These are phyloP conservation scores for Plantago elongata DNA, from an alignment of 257 asterid species.

Conservation along the genomic window DNA sequence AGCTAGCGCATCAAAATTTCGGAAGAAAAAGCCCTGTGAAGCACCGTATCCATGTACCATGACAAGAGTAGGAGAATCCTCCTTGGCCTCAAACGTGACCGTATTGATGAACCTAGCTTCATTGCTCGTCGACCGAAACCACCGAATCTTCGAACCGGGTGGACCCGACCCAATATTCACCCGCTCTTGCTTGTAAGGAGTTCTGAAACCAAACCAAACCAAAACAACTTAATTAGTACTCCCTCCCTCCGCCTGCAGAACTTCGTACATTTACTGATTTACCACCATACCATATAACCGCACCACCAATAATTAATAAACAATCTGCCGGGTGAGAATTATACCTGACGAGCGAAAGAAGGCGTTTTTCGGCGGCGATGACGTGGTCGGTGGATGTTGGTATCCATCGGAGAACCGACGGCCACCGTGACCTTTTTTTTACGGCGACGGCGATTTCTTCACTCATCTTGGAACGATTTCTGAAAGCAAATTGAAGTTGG, in stretches of 20 bases:
- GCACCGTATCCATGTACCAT: constrained; percentile 99
- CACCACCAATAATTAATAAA: too few species aligned
- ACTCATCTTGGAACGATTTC: constrained; percentile 28
- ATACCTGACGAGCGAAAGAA: constrained; percentile 66
- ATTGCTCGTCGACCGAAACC: constrained; percentile 82
- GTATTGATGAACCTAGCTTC: constrained; percentile 86
- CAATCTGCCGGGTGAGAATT: too few species aligned
- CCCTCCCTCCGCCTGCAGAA: too few species aligned
- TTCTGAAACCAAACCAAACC: constrained; percentile 34
- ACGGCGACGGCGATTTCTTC: constrained; percentile 31
- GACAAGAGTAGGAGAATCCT: constrained; percentile 86
- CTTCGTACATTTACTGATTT: too few species aligned
- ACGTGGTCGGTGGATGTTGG: constrained; percentile 22
- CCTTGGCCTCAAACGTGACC: constrained; percentile 77
- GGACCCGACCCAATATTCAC: constrained; percentile 91
- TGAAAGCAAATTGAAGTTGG: background rate
- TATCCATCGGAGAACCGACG: constrained; percentile 68
- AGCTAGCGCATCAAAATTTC: constrained; percentile 85
- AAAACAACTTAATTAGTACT: too few species aligned
- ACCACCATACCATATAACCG: too few species aligned
- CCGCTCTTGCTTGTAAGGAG: constrained; percentile 68
- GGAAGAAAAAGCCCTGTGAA: constrained; percentile 96
- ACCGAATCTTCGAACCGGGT: constrained; percentile 80
- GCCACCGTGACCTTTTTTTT: constrained; percentile 45
- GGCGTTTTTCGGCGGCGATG: constrained; percentile 84